These are phyloP conservation scores for Termitomyces sp. DNA, from an alignment of 768 basidiomycete genomes.

Conservation along the genomic window DNA sequence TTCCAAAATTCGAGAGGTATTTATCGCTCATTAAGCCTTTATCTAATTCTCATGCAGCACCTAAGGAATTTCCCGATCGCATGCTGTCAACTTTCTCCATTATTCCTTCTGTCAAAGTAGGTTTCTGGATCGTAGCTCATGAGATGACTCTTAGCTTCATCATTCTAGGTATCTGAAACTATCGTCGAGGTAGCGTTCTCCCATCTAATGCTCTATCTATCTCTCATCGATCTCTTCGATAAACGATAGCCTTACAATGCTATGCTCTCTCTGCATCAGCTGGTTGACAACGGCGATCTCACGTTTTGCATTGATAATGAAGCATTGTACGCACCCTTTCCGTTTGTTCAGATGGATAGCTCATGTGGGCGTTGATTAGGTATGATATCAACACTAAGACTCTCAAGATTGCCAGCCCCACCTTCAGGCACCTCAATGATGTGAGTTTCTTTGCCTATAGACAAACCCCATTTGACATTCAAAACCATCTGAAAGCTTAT, in stretches of 20 bases:
- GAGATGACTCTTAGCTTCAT: not conserved
- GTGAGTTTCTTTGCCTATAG: constrained; percentile 29
- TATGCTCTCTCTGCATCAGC: constrained; percentile 78
- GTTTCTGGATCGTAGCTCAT: not conserved
- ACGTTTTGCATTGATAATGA: constrained; percentile 86
- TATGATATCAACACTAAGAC: constrained; percentile 68
- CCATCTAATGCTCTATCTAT: constrained; percentile 8
- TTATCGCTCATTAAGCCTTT: not conserved
- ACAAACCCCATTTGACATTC: not conserved
- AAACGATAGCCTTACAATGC: constrained; percentile 74
- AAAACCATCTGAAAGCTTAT: constrained; percentile 39
- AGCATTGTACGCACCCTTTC: constrained; percentile 52
- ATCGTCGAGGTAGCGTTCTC: constrained; percentile 55
- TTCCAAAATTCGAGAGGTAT: constrained; percentile 74
- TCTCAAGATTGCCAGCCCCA: constrained; percentile 58
- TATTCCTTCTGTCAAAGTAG: constrained; percentile 46
- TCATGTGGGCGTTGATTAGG: constrained; percentile 26
- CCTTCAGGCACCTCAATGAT: constrained; percentile 63
- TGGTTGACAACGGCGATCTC: constrained; percentile 83
- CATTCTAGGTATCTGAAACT: constrained; percentile 43
- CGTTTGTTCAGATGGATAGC: not conserved
- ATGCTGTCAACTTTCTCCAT: constrained; percentile 54
- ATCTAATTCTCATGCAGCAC: not conserved
- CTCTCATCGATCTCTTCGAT: constrained; percentile 39
- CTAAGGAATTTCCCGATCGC: constrained; percentile 48